Base-by-base conservation (phyloP, 2,329 filamentous ascomycete genomes). In the Paraphaeosphaeria minitans region DNA sequence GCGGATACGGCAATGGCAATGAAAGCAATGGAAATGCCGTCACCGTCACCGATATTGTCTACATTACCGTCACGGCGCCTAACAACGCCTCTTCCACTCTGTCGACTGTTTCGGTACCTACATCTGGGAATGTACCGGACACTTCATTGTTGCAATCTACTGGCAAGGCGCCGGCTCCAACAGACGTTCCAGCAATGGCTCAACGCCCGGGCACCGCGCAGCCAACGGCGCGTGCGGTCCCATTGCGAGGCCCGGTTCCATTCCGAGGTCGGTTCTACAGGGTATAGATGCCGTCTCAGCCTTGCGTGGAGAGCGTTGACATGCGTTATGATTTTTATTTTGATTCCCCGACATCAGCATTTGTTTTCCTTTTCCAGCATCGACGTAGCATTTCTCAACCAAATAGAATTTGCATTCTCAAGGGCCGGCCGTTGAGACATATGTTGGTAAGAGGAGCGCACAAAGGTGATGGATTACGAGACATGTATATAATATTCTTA, bases 11-110 rank as follows among this genome's bases (percentile, higher is more conserved):
- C 3, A 41, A 41, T 14, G 43, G 43, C 29, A 37, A 29, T 9
- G 45, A 27, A 49, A 48, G 42, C 37, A 39, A n/a, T 39, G 37
- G 21, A 31, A 31, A 2, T 48, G 53, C 46, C 37, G 52, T 60
- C 5, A 60, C 58, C 13, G 58, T 60, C 7, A 60, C 58, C 10
- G 50, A 60, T 13, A 51, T 41, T 27, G 22, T 50, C 33, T 29
- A 39, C 12, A 45, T 60, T 19, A 60, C 58, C 27, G 58, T 60
- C 43, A 60, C 51, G 4, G 58, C 21, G 2, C 46, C 50, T 2
- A 29, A 21, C 24, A 42, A 19, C 37, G 12, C 4, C 14, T 22
- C 19, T 16, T 31, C 45, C 5, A 46, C 52, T 16, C 31, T 47
- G 14, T 27, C 52, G 21, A 54, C 50, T 43, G 35, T 35, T 16